Evolutionary conservation across 2,329 filamentous ascomycete genomes (phyloP), one percentile per base, ranked within the genome.

Genomic region (Xylaria sp.): DNA sequence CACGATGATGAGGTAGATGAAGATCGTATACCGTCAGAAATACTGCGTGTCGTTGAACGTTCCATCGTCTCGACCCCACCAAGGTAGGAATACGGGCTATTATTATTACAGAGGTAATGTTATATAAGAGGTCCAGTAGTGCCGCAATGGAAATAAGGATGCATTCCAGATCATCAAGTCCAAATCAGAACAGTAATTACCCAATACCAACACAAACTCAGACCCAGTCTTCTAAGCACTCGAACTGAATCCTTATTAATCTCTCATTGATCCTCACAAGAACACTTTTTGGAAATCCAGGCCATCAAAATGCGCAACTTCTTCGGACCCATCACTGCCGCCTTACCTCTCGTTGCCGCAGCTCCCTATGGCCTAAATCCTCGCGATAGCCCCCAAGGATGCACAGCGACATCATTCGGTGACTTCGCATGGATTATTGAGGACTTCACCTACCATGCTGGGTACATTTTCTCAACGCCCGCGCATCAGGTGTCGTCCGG

Each of bases 401-500:
- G 81, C 72, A 74, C 76, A 27, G 68, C 73, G 5, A 66, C 70
- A 16, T 81, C 82, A 1, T 77, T 79, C 62, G 63, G 69, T 44
- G 50, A 73, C 69, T 82, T 83, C 67, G 37, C 66, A 5, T 87
- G 85, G 84, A 77, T 75, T 0, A 72, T 86, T 51, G 71, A 78
- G 54, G 74, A 78, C 75, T 85, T 88, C 68, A 80, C 83, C 75
- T 87, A 80, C 79, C 81, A 84, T 75, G 81, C 82, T n/a, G 81
- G 78, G 12, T 85, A 83, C 75, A 76, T 79, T 74, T 87, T 86
- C 79, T 80, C 79, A 18, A 87, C 84, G 1, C 85, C 85, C 0
- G 79, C 85, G 3, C 85, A 87, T 78, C 84, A 86, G 70, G 84
- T 82, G 75, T 81, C 81, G 1, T 81, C 77, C 76, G 85, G 85